Conservation (phyloP, 176 grass and related monocot species). For the Elaeis guineensis region DNA sequence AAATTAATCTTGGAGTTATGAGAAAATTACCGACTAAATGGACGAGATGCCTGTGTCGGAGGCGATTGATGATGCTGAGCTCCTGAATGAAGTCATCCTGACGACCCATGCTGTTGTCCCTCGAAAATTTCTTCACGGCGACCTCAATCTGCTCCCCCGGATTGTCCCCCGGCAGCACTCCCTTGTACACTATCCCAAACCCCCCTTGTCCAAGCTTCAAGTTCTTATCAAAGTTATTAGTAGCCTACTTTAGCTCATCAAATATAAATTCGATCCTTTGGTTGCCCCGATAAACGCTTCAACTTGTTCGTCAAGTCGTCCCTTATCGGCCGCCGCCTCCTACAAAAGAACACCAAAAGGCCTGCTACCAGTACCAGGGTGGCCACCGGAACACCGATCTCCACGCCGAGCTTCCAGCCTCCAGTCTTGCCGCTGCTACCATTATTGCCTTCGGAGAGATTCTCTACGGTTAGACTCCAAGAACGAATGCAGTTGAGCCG, state of each 20-base stretch:
- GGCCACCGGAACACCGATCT: constrained; percentile 29
- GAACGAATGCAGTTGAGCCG: no score
- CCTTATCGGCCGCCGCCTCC: constrained; percentile 26
- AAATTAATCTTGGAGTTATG: no score
- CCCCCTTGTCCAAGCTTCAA: constrained; percentile 84
- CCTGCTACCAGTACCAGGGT: constrained; percentile 21
- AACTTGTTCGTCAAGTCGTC: constrained; percentile 26
- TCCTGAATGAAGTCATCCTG: constrained; percentile 87
- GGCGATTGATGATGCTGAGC: constrained; percentile 85
- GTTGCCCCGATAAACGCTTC: constrained; percentile 58
- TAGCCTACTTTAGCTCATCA: constrained; percentile 65
- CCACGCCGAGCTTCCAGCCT: constrained; percentile 35
- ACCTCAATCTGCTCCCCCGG: constrained; percentile 36
- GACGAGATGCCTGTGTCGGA: constrained; percentile 79
- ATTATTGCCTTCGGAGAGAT: constrained; percentile 6
- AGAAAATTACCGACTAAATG: constrained; percentile 73
- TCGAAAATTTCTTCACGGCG: constrained; percentile 81
- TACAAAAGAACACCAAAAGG: constrained; percentile 31
- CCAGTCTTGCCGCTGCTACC: constrained; percentile 3
- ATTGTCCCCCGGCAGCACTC: constrained; percentile 38
- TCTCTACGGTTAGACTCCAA: no score
- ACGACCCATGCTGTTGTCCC: constrained; percentile 63
- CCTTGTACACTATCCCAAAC: constrained; percentile 77
- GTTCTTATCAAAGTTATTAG: constrained; percentile 72
- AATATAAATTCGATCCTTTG: constrained; percentile 75